A percentile compares a stretch with the other conserved stretches of the same genome.
Evolutionary conservation across 495 filamentous ascomycete species (phyloP).

Genomic region (Podospora didyma): DNA sequence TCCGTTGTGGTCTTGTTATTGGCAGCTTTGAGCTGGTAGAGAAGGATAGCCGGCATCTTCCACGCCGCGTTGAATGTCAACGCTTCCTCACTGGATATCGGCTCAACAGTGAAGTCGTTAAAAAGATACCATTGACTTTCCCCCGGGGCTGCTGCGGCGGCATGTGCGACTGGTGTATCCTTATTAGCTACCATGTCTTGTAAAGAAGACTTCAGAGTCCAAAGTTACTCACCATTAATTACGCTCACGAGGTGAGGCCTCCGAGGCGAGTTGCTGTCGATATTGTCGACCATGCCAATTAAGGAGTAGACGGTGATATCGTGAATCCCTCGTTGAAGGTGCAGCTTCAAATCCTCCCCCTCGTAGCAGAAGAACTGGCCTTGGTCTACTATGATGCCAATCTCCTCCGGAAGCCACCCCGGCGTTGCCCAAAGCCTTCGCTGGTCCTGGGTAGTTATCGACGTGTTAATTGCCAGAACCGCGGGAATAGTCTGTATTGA

Average conservation of each 20-base stretch:
- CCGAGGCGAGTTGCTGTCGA: constrained; percentile 75
- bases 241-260: constrained; percentile 89
- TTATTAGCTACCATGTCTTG: background rate
- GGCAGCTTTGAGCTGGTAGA: constrained; percentile 74
- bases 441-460: constrained; percentile 63
- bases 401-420: constrained; percentile 86
- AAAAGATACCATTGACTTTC: constrained; percentile 85
- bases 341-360: constrained; percentile 74
- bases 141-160: constrained; percentile 47
- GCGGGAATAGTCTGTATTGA: constrained; percentile 74
- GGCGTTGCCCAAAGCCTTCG: constrained; percentile 79
- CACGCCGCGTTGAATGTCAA: constrained; percentile 81
- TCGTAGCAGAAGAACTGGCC: constrained; percentile 87
- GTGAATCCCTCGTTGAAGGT: constrained; percentile 57
- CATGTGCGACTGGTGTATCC: constrained; percentile 59
- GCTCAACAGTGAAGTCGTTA: constrained; percentile 91
- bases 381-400: constrained; percentile 78
- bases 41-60: constrained; percentile 84
- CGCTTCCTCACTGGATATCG: constrained; percentile 74
- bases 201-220: too few relatives aligned
- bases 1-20: constrained; percentile 74
- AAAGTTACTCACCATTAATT: constrained; percentile 60
- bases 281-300: constrained; percentile 84
- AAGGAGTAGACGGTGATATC: constrained; percentile 83
- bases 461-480: constrained; percentile 81